Evolutionary conservation across 768 basidiomycete species (phyloP).

Genomic region (Candolleomyces aberdarensis): DNA sequence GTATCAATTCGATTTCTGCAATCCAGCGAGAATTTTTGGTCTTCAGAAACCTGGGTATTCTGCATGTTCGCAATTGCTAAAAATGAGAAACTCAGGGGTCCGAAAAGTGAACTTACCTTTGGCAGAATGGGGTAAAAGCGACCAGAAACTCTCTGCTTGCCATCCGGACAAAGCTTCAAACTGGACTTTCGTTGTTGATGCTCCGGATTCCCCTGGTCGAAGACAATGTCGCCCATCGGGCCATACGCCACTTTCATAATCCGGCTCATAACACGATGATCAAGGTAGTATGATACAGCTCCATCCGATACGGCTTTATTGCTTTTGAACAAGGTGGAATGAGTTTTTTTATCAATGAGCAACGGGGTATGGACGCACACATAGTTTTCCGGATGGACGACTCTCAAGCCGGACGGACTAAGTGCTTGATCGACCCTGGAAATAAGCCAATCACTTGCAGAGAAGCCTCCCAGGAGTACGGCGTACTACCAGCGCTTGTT

Average conservation of each 20-base stretch:
- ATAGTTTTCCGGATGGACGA: constrained; percentile 47
- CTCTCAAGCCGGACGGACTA: constrained; percentile 25
- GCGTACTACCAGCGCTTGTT: constrained; percentile 21
- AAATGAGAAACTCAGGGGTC: no score
- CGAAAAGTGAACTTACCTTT: background rate
- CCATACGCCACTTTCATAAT: background rate
- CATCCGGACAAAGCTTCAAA: background rate
- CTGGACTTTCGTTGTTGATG: background rate
- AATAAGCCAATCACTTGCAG: constrained; percentile 49
- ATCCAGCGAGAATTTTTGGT: background rate
- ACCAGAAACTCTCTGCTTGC: background rate
- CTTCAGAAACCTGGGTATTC: background rate
- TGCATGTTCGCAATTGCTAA: no score
- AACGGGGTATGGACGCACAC: constrained; percentile 26
- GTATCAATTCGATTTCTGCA: background rate
- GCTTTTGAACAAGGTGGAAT: constrained; percentile 4
- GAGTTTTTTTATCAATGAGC: background rate
- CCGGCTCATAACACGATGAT: constrained; percentile 2
- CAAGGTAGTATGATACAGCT: constrained; percentile 14
- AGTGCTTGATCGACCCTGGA: constrained; percentile 33
- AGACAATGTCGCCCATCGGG: background rate
- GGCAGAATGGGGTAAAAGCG: background rate
- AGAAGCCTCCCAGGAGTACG: constrained; percentile 51
- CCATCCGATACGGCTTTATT: constrained; percentile 24
- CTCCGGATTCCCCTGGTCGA: constrained; percentile 8